A percentile compares a stretch with the other conserved stretches of the same genome.
These are phyloP conservation scores for Nigrospora oryzae DNA, from an alignment of 2,329 filamentous ascomycete genomes.

Conservation along the genomic window DNA sequence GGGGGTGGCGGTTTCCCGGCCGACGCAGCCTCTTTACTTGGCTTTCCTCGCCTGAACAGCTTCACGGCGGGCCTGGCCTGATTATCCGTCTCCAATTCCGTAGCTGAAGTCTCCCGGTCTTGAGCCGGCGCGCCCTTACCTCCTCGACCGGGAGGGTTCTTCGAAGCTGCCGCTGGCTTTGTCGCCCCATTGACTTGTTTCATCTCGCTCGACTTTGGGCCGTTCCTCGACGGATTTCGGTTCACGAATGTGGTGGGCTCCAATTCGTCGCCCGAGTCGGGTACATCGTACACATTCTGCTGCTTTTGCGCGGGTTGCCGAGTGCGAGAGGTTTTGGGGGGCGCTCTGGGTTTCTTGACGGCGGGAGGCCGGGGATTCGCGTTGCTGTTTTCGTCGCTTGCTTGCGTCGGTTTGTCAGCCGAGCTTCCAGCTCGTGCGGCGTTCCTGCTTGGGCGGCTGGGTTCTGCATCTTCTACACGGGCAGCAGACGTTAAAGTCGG, in stretches of 20 bases:
- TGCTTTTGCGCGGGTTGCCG: slow-evolving; percentile 7
- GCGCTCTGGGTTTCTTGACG: no score
- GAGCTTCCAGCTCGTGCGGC: no score
- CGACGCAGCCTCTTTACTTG: slow-evolving; percentile 5
- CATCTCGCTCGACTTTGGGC: background rate
- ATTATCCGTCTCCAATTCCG: background rate
- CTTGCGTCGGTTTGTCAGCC: no score
- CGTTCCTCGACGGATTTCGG: slow-evolving; percentile 1
- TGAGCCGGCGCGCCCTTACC: background rate
- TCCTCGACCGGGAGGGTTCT: background rate
- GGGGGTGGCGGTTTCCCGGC: slow-evolving; percentile 17
- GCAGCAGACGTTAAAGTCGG: no score
- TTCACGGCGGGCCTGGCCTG: slow-evolving; percentile 1
- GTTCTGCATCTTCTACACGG: no score
- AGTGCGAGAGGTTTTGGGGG: no score
- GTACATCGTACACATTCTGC: slow-evolving; percentile 17
- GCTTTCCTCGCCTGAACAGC: slow-evolving; percentile 6
- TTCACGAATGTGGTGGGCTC: slow-evolving; percentile 1
- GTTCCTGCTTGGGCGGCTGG: no score
- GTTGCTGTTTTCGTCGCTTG: no score
- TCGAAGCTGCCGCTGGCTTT: background rate
- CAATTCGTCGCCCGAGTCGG: slow-evolving; percentile 17
- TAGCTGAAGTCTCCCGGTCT: background rate
- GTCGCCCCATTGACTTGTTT: background rate
- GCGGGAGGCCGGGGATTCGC: no score